Evolutionary conservation across 768 basidiomycete species (phyloP), one percentile per base, ranked within the genome.

Genomic region (Kwoniella heveanensis): DNA sequence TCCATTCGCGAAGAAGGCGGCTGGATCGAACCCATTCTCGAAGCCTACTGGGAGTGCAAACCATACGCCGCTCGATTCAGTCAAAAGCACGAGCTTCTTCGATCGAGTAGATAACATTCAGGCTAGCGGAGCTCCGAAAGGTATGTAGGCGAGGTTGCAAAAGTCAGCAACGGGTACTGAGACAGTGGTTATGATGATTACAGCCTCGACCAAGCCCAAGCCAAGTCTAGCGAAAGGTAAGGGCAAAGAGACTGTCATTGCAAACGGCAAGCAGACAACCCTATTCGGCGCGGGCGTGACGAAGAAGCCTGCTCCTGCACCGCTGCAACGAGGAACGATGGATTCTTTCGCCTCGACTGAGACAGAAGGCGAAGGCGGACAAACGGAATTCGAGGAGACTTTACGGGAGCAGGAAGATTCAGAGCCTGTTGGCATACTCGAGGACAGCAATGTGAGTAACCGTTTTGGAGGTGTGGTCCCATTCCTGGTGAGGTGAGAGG

Each of bases 21-120:
- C 57, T 17, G 71, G 61, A 13, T 73, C 76, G 9, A 80, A 80
- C 57, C 79, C 79, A 6, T 80, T 80, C 54, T 77, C 79, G 17
- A 76, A 73, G 60, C 60, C 71, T 4, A 54, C 74, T 1, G 52
- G 46, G n/a, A n/a, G n/a, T n/a, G n/a, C n/a, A 8, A 67, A 55
- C 8, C 10, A 60, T 19, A 69, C 66, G 49, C 66, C 71, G 1
- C 64, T 73, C 1, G 69, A 74, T 54, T 62, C 74, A 10, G 62
- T 74, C n/a, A 80, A 80, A 44, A 72, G 70, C 49, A 78, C 77
- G 8, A 73, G 70, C 13, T 80, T 80, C 71, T 80, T 80, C 64
- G 77, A 80, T 37, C 51, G 76, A 22, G 76, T 80, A 15, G 79
- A 78, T 32, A 60, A 77, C 52, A 77, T 77, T 54, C 72, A 80